Evolutionary conservation across 306 rosid genomes (phyloP).

Genomic region (Bauhinia variegata): DNA sequence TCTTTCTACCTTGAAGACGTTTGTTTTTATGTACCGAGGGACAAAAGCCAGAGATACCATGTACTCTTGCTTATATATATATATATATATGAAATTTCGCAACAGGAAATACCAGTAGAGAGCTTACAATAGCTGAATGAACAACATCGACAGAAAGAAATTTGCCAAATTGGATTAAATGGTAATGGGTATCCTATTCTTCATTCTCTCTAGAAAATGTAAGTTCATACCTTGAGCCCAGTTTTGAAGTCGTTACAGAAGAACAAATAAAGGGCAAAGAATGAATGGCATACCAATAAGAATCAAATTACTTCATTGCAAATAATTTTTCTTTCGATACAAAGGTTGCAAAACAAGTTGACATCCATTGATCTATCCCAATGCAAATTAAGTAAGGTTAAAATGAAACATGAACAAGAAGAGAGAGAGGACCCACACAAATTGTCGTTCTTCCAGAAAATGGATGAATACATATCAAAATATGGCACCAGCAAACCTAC

Average conservation of each 20-base stretch:
- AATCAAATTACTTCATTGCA: no score
- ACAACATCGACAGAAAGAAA: background rate
- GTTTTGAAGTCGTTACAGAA: background rate
- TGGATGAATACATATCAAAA: no score
- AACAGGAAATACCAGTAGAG: background rate
- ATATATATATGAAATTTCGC: background rate
- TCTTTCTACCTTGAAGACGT: background rate
- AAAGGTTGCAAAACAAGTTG: no score
- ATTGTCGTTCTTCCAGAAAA: no score
- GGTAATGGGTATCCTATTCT: background rate
- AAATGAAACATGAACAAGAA: no score
- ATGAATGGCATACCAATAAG: constrained; percentile 48
- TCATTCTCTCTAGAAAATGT: background rate
- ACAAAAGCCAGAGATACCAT: background rate
- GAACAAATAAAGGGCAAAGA: background rate
- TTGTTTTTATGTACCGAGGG: constrained; percentile 8
- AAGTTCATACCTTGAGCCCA: background rate
- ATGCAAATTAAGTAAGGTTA: no score
- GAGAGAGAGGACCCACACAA: no score
- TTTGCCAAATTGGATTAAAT: background rate
- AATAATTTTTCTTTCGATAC: no score
- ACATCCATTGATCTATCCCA: no score
- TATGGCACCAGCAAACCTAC: no score
- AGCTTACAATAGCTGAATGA: background rate
- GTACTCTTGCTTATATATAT: background rate